phyloP scores from a whole-genome alignment of 2,329 filamentous ascomycete species.

The Uncinocarpus reesii region DNA sequence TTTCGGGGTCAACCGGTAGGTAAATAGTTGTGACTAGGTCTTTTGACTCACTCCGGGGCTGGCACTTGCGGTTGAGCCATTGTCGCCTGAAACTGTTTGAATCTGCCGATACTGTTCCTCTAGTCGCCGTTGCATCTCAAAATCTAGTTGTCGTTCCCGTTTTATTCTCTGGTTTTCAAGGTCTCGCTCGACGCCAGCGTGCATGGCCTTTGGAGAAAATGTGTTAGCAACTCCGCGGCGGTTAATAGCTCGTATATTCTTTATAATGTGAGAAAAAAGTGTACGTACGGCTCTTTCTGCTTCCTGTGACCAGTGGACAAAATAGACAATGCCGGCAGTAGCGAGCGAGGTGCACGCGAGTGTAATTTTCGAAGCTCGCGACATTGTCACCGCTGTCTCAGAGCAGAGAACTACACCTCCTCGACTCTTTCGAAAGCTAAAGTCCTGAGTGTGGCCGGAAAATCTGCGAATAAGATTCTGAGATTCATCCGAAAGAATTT shows the following conservation, averaged over 20 bases:
- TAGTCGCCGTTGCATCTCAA: conserved; percentile 76
- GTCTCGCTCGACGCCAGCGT: conserved; percentile 84
- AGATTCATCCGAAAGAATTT: background rate
- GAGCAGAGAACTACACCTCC: background rate
- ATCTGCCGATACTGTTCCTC: conserved; percentile 85
- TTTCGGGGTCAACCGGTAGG: background rate
- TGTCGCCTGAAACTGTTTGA: conserved; percentile 58
- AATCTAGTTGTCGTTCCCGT: conserved; percentile 82
- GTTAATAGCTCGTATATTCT: background rate
- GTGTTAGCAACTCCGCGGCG: conserved; percentile 10
- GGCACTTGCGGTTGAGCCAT: conserved; percentile 9
- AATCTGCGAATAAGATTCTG: background rate
- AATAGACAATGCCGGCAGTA: conserved; percentile 63
- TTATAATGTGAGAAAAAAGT: background rate
- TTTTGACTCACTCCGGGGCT: conserved; percentile 18
- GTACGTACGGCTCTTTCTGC: conserved; percentile 65
- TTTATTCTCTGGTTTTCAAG: conserved; percentile 90
- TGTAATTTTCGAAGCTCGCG: conserved; percentile 77
- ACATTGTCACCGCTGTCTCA: conserved; percentile 50
- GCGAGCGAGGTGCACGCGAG: conserved; percentile 66
- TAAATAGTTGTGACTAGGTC: conserved; percentile 17
- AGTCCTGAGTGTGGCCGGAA: background rate
- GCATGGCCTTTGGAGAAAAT: conserved; percentile 59
- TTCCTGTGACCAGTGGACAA: conserved; percentile 84
- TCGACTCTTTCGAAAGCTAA: background rate